Base-by-base conservation (phyloP, 2,329 filamentous ascomycete species). In the Talaromyces sp. region DNA sequence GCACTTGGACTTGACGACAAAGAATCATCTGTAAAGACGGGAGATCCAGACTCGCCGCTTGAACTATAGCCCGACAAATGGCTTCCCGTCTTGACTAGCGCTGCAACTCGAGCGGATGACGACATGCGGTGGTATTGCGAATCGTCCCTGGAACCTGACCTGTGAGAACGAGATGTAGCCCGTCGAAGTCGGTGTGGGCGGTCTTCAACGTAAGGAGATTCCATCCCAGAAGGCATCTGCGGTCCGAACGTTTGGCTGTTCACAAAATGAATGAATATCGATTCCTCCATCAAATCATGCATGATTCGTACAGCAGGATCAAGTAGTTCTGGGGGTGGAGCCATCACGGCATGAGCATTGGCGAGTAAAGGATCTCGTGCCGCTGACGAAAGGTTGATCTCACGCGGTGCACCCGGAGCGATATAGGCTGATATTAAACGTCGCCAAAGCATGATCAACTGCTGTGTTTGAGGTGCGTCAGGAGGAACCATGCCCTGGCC, bases 231-330 rank as follows among this genome's bases (percentile, higher is more conserved):
- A 49, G 75, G 71, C n/a, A 84, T 80, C 36, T 76, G 74, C 1
- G 81, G 79, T 53, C 83, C 80, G 1, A 82, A 79, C 66, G 82
- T 83, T 58, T 84, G 80, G 68, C 83, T 86, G 77, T 97, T 94
- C 63, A 98, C 84, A 75, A 98, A 99, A 0, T 94, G 93, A 0
- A 97, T 89, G 61, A 98, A 83, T 0, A 98, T 91, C 3, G 93
- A 97, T 76, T 98, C 95, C 72, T 97, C 96, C 93, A 99, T 98
- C 64, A 99, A 83, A 71, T 98, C 95, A 76, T 94, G 93, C 47
- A 97, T 91, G 67, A 97, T 96, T 68, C 86, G 86, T 27, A 96
- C 91, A 22, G 95, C 93, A 60, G 91, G 86, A 67, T 96, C 90
- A 17, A 99, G 83, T 63, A 88, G 86, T 47, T 89, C 86, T 1